Base-by-base conservation (phyloP, 345 rosid genomes). In the Geranium rotundifolium region DNA sequence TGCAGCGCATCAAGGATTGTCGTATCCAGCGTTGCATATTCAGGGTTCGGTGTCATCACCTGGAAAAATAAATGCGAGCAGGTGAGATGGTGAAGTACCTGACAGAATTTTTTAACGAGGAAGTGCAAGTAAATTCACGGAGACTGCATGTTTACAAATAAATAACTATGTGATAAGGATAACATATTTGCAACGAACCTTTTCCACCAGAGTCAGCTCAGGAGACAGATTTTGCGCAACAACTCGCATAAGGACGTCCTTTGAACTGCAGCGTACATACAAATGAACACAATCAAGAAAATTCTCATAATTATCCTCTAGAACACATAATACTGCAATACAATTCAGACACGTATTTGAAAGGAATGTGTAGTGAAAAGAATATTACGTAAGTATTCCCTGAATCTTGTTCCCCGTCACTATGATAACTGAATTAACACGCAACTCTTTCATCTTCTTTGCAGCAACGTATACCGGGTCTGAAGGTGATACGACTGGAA, bases 21-120 rank as follows among this genome's bases (percentile, higher is more conserved):
- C 14, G 91, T 85, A 67, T 90, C 99, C 15, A 95, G 9, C 10
- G 79, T 78, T 8, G 78, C 97, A 72, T 87, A 85, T 76, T 95
- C 96, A 0, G 99, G 97, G 63, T 88, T 95, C 2, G 87, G 82
- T 0, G 99, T 90, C 99, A 95, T 95, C 15, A 95, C 96, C 95
- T 88, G 60, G 55, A 62, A 58, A 62, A 65, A 27, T 30, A 56
- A 61, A 13, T 19, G 14, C 14, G 4, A 5, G 1, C 46, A 37
- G 46, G 12, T 37, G 46, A 37, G 46, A 58, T 23, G 2, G 27
- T 23, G 27, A 23, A 23, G 27, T 23, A 23, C 27, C 27, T 2
- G 27, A 23, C 27, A 23, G 27, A 23, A 23, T 23, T 0, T 0
- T 23, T 23, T 23, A 23, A 23, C 27, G 27, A 23, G 27, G 27